Evolutionary conservation across 1,139 yeast genomes (phyloP).

Genomic region (Meyerozyma sp.): DNA sequence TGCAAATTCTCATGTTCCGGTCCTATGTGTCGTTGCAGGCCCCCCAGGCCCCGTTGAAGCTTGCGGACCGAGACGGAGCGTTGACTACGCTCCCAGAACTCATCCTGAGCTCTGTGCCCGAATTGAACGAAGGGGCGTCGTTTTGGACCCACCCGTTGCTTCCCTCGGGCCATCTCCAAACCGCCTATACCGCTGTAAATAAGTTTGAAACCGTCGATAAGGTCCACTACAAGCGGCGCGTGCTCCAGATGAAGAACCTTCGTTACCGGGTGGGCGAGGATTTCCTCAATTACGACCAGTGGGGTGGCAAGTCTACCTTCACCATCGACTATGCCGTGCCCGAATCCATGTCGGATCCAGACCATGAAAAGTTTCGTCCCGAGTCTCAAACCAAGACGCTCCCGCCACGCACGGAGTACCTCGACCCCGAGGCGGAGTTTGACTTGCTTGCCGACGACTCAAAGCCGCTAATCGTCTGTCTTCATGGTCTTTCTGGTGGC

Average conservation of each 20-base stretch:
- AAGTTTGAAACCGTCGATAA: conserved; percentile 31
- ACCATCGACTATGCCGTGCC: conserved; percentile 37
- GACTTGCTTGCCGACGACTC: conserved; percentile 27
- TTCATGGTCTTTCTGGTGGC: conserved; percentile 63
- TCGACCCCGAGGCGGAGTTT: conserved; percentile 30
- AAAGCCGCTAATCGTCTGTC: conserved; percentile 47
- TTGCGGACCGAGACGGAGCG: conserved; percentile 12
- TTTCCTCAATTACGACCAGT: conserved; percentile 31
- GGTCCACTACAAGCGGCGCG: conserved; percentile 33
- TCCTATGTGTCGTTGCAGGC: conserved; percentile 22
- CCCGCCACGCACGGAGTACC: conserved; percentile 41
- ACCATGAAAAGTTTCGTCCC: conserved; percentile 27
- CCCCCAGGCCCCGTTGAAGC: conserved; percentile 24
- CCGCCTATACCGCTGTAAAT: conserved; percentile 40
- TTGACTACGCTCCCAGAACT: conserved; percentile 21
- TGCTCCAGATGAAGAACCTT: conserved; percentile 28
- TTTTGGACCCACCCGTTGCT: conserved; percentile 35
- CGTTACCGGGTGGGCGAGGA: conserved; percentile 26
- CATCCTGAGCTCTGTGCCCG: conserved; percentile 24
- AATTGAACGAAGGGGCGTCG: conserved; percentile 25
- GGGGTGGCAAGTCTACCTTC: conserved; percentile 37
- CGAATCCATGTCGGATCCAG: conserved; percentile 12
- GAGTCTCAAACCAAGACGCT: conserved; percentile 28
- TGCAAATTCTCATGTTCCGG: conserved; percentile 9
- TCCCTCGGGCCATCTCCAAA: conserved; percentile 41